phyloP scores from a whole-genome alignment of 306 rosid species.

The Cucurbita maxima region DNA sequence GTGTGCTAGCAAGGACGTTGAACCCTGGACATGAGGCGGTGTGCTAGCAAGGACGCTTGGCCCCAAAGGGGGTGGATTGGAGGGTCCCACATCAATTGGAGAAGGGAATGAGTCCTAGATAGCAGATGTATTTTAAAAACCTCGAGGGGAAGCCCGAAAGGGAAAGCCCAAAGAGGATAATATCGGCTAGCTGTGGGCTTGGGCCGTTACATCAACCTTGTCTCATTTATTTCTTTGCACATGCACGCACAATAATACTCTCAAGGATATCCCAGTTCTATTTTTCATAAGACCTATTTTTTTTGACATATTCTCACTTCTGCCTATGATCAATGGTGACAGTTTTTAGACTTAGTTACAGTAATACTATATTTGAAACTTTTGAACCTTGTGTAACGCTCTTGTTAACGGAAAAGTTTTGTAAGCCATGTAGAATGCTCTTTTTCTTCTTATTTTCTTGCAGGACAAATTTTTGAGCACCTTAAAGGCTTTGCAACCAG shows the following conservation, averaged over 20 bases:
- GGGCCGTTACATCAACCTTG: not conserved
- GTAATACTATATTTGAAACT: not conserved
- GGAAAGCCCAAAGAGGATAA: too few species aligned
- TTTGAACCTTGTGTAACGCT: not conserved
- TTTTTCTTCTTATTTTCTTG: not conserved
- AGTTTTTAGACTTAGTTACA: not conserved
- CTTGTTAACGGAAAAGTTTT: not conserved
- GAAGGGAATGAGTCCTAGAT: too few species aligned
- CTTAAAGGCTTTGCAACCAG: constrained; percentile 62
- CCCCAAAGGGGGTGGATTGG: too few species aligned
- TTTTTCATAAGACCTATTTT: not conserved
- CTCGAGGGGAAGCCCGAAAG: too few species aligned
- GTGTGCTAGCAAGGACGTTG: too few species aligned
- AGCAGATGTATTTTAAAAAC: too few species aligned
- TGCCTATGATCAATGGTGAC: not conserved
- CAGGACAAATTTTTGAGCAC: constrained; percentile 61
- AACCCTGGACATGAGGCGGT: too few species aligned
- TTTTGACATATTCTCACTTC: not conserved
- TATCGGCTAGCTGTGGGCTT: too few species aligned
- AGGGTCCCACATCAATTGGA: too few species aligned
- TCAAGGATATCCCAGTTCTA: not conserved
- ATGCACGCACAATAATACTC: not conserved
- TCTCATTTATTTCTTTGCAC: not conserved
- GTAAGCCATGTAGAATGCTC: not conserved
- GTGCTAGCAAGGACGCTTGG: too few species aligned